These are phyloP conservation scores for Aspergillus quadrilineatus DNA, from an alignment of 2,329 filamentous ascomycete species.

Conservation along the genomic window DNA sequence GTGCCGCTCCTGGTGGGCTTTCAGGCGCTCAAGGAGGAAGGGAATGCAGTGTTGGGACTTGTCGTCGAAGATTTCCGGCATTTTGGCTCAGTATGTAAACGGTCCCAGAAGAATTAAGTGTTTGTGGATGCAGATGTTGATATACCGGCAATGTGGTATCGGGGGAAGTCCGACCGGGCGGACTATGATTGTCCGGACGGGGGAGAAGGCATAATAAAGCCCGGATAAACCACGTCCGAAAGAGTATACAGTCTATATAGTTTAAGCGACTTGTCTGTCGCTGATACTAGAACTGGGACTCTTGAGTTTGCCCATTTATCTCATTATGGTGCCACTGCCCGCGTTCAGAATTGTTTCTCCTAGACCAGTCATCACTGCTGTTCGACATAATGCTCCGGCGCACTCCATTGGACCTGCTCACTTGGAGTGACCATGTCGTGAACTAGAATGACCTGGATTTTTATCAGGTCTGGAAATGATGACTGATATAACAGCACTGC, in stretches of 20 bases:
- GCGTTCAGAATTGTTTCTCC: too few relatives aligned
- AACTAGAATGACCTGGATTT: too few relatives aligned
- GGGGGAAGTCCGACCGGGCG: slow-evolving; percentile 12
- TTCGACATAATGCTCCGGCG: too few relatives aligned
- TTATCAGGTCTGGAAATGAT: too few relatives aligned
- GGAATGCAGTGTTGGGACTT: slow-evolving; percentile 75
- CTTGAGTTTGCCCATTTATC: too few relatives aligned
- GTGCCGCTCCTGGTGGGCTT: slow-evolving; percentile 49
- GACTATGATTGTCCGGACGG: not conserved
- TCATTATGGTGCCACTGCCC: too few relatives aligned
- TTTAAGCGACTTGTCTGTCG: not conserved
- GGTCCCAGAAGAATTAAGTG: not conserved
- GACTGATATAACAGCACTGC: too few relatives aligned
- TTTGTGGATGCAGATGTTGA: not conserved
- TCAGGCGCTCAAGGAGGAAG: slow-evolving; percentile 67
- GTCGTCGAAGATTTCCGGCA: slow-evolving; percentile 66
- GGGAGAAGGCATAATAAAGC: not conserved
- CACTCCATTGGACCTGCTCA: too few relatives aligned
- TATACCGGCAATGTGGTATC: not conserved
- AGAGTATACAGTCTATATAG: not conserved
- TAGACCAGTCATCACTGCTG: too few relatives aligned
- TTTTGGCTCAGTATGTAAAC: slow-evolving; percentile 24
- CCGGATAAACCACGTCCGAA: too few relatives aligned
- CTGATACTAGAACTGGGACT: too few relatives aligned
- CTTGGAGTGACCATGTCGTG: too few relatives aligned